Percentiles rank a stretch among this genome's conserved stretches.
These are phyloP conservation scores for Pleurotus cornucopiae DNA, from an alignment of 768 basidiomycete species.

Conservation along the genomic window DNA sequence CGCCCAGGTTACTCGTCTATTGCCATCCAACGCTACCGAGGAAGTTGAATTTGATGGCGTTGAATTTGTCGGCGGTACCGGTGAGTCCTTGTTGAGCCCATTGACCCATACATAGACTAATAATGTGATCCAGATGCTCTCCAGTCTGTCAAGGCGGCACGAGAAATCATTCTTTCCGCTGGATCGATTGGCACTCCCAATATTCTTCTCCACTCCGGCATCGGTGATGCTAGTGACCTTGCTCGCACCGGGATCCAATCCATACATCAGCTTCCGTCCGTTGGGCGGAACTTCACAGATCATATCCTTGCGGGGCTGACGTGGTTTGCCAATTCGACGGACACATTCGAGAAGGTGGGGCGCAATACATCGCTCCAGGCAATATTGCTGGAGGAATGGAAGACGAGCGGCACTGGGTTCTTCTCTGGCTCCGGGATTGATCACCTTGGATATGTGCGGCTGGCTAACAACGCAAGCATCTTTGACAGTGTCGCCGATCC, in stretches of 20 bases:
- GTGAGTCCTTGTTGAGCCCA: background rate
- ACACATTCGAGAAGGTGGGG: conserved; percentile 22
- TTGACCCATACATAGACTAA: background rate
- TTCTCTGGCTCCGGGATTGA: conserved; percentile 15
- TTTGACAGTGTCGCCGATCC: conserved; percentile 19
- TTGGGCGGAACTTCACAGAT: conserved; percentile 31
- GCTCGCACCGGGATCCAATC: conserved; percentile 22
- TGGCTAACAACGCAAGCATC: conserved; percentile 13
- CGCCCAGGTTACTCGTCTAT: conserved; percentile 24
- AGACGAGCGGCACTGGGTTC: conserved; percentile 16
- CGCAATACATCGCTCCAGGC: conserved; percentile 18
- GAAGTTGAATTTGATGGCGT: background rate
- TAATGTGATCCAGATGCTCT: background rate
- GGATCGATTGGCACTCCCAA: conserved; percentile 27
- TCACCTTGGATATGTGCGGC: conserved; percentile 16
- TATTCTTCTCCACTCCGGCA: conserved; percentile 28
- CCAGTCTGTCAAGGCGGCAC: conserved; percentile 18
- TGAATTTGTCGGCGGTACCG: background rate
- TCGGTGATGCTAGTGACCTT: conserved; percentile 22
- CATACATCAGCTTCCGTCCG: conserved; percentile 28
- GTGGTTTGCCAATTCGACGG: conserved; percentile 21
- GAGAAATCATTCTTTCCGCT: conserved; percentile 33
- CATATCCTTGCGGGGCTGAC: conserved; percentile 17
- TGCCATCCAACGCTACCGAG: background rate
- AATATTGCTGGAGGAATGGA: conserved; percentile 24